These are phyloP conservation scores for Anthracocystis panici-leucophaei DNA, from an alignment of 1,284 basidiomycete genomes.

Conservation along the genomic window DNA sequence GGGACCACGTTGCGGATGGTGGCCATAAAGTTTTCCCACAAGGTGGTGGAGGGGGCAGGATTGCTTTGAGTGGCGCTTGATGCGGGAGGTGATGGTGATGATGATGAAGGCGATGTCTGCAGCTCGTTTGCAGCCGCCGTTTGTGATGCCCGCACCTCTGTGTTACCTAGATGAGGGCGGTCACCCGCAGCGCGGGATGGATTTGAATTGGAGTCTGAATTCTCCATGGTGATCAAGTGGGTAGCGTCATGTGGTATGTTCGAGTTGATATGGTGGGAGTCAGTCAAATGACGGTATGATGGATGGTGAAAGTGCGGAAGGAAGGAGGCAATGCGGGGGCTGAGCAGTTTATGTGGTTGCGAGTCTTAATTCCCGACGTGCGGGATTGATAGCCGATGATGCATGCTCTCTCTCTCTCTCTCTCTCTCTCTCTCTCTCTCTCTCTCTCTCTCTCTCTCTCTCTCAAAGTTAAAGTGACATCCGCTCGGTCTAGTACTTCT, in stretches of 20 bases:
- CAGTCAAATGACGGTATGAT: background rate
- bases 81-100: background rate
- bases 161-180: background rate
- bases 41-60: slow-evolving; percentile 14
- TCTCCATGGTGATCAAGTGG: slow-evolving; percentile 22
- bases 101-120: background rate
- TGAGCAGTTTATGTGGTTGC: background rate
- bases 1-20: slow-evolving; percentile 29
- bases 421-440: no score
- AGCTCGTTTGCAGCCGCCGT: background rate
- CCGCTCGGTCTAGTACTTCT: no score
- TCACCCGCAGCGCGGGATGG: slow-evolving; percentile 3
- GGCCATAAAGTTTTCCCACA: slow-evolving; percentile 45
- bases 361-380: slow-evolving; percentile 20
- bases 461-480: no score
- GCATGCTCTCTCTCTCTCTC: background rate
- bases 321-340: background rate
- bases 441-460: no score
- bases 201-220: slow-evolving; percentile 12
- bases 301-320: background rate
- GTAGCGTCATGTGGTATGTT: slow-evolving; percentile 10
- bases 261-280: background rate
- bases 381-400: slow-evolving; percentile 34
- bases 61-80: background rate
- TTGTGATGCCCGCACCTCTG: background rate